Conservation (phyloP, 139 green algal species). For the Chlamydomonas sp. region DNA sequence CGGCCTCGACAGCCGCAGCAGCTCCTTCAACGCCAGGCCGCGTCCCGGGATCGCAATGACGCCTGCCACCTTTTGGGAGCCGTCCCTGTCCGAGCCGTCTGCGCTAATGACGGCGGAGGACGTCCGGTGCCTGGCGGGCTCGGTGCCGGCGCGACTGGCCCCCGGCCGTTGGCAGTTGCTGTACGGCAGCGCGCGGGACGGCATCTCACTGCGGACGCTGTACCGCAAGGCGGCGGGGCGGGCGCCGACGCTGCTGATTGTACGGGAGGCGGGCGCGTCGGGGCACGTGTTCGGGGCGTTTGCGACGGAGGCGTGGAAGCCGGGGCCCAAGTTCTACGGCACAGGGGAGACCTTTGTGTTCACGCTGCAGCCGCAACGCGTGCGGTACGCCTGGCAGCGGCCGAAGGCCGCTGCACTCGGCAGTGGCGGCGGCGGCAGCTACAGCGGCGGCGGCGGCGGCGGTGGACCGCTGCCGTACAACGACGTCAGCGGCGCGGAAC, state of each 20-base stretch:
- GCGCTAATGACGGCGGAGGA: constrained; percentile 19
- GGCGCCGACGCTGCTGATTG: constrained; percentile 66
- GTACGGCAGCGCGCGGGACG: constrained; percentile 70
- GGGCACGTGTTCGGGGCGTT: constrained; percentile 80
- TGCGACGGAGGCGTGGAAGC: constrained; percentile 70
- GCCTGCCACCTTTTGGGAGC: constrained; percentile 17
- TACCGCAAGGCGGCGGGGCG: constrained; percentile 65
- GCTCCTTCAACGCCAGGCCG: background rate
- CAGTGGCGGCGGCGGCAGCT: background rate
- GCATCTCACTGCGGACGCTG: constrained; percentile 77
- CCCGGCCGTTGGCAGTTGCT: constrained; percentile 54
- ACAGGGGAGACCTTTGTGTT: constrained; percentile 87
- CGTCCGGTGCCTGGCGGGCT: constrained; percentile 28
- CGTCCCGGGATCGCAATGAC: constrained; percentile 10
- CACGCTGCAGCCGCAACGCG: constrained; percentile 52
- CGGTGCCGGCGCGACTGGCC: constrained; percentile 37
- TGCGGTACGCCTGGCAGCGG: constrained; percentile 26
- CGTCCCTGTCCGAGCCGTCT: constrained; percentile 15
- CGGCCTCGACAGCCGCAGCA: background rate
- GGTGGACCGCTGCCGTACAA: background rate
- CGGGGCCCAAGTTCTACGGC: constrained; percentile 76
- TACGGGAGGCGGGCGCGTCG: constrained; percentile 58
- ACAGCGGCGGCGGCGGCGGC: background rate
- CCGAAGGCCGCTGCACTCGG: background rate
- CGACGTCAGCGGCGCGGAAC: background rate